These are phyloP conservation scores for Marasmius sp. DNA, from an alignment of 1,284 basidiomycete genomes.

Conservation along the genomic window DNA sequence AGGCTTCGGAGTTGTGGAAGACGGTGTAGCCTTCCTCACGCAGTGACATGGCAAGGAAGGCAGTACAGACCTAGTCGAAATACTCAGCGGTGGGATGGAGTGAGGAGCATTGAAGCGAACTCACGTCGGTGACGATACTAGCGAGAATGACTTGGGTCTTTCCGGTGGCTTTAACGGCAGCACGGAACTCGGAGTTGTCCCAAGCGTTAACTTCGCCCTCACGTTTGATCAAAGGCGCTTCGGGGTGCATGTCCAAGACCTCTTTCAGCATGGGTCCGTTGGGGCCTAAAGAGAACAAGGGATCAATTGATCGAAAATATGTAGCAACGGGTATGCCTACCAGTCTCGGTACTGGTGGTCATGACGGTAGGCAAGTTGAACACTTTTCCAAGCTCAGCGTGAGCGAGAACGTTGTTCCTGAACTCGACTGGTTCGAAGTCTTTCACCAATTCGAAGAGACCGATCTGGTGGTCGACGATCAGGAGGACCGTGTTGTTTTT, in stretches of 20 bases:
- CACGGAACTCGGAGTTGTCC: constrained; percentile 47
- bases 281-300: constrained; percentile 32
- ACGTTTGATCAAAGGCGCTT: constrained; percentile 44
- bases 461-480: constrained; percentile 48
- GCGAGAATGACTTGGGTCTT: constrained; percentile 48
- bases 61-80: constrained; percentile 36
- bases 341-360: constrained; percentile 31
- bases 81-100: background rate
- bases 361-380: constrained; percentile 44
- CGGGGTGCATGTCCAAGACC: constrained; percentile 41
- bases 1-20: constrained; percentile 45
- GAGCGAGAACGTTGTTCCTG: constrained; percentile 44
- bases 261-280: constrained; percentile 45
- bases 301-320: background rate
- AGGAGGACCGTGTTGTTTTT: constrained; percentile 42
- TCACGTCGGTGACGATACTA: constrained; percentile 47
- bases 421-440: constrained; percentile 39
- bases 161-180: constrained; percentile 44
- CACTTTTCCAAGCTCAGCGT: constrained; percentile 42
- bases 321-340: background rate
- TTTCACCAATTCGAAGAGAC: constrained; percentile 43
- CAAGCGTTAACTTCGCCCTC: constrained; percentile 50
- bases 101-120: constrained; percentile 9
- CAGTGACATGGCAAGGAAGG: constrained; percentile 45
- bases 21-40: constrained; percentile 42